Percentiles rank a stretch among this genome's conserved stretches.
Conservation (phyloP, 1,139 yeast species). For the Kazachstania sp. region DNA sequence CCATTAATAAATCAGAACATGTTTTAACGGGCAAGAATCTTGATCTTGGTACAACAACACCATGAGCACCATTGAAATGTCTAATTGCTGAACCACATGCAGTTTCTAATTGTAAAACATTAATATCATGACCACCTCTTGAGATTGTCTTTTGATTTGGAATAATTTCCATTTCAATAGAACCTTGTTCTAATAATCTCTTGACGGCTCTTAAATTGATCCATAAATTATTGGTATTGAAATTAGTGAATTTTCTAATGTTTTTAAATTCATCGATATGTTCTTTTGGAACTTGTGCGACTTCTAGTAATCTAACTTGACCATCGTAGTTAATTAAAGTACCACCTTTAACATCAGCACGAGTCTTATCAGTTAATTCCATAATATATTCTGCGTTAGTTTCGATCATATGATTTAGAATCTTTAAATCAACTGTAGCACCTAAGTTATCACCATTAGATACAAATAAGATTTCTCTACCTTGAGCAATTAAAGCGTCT, state of each 20-base stretch:
- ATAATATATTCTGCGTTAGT: conserved; percentile 88
- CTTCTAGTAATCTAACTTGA: conserved; percentile 86
- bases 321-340: conserved; percentile 95
- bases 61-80: conserved; percentile 91
- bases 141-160: conserved; percentile 85
- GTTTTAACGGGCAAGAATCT: conserved; percentile 98
- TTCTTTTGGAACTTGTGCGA: conserved; percentile 98
- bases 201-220: conserved; percentile 90
- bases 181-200: conserved; percentile 78
- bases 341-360: conserved; percentile 99
- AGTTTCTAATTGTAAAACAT: conserved; percentile 91
- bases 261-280: conserved; percentile 98
- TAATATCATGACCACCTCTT: conserved; percentile 65
- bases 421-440: conserved; percentile 91
- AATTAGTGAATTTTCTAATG: conserved; percentile 93
- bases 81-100: conserved; percentile 99
- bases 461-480: conserved; percentile 89
- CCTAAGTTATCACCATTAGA: conserved; percentile 98
- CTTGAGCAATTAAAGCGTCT: conserved; percentile 82
- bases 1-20: conserved; percentile 86
- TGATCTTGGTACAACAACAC: conserved; percentile 96
- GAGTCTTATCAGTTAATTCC: conserved; percentile 97
- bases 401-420: conserved; percentile 87
- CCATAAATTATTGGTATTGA: conserved; percentile 98
- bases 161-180: conserved; percentile 84